These are phyloP conservation scores for Rhizopus delemar DNA, from an alignment of 371 early-diverging fungal genomes.

Conservation along the genomic window DNA sequence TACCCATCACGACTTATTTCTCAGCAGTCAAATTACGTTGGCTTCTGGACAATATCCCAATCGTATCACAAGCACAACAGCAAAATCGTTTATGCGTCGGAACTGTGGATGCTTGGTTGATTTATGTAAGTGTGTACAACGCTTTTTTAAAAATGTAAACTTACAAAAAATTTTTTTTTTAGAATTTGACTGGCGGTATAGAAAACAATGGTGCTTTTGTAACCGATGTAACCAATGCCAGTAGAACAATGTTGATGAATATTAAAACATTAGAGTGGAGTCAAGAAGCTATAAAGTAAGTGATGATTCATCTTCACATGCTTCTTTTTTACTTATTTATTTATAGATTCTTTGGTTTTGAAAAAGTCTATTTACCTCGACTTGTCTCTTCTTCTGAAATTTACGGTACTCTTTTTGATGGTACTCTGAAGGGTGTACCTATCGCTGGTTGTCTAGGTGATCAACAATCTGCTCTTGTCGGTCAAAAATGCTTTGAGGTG, in stretches of 20 bases:
- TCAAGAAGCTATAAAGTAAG: slow-evolving; percentile 63
- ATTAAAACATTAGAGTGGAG: slow-evolving; percentile 83
- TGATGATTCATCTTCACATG: background rate
- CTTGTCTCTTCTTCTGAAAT: slow-evolving; percentile 85
- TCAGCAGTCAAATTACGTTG: slow-evolving; percentile 90
- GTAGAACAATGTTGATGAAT: slow-evolving; percentile 94
- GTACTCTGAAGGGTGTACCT: slow-evolving; percentile 67
- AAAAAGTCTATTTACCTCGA: slow-evolving; percentile 62
- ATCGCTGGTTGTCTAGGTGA: slow-evolving; percentile 91
- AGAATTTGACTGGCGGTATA: slow-evolving; percentile 79
- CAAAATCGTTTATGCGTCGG: slow-evolving; percentile 67
- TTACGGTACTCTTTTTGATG: slow-evolving; percentile 70
- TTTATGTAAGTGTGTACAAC: slow-evolving; percentile 33
- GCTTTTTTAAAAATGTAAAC: slow-evolving; percentile 41
- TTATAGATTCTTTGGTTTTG: slow-evolving; percentile 43
- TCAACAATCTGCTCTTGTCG: slow-evolving; percentile 96
- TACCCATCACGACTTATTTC: slow-evolving; percentile 95
- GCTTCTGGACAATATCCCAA: slow-evolving; percentile 83
- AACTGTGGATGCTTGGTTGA: slow-evolving; percentile 90
- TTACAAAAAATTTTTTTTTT: slow-evolving; percentile 67
- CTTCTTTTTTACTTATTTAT: slow-evolving; percentile 28
- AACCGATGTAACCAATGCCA: slow-evolving; percentile 96
- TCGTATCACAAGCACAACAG: slow-evolving; percentile 57
- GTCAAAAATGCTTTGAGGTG: slow-evolving; percentile 82
- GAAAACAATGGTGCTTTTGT: slow-evolving; percentile 73